These are phyloP conservation scores for Kwoniella sp. DNA, from an alignment of 768 basidiomycete genomes.

Conservation along the genomic window DNA sequence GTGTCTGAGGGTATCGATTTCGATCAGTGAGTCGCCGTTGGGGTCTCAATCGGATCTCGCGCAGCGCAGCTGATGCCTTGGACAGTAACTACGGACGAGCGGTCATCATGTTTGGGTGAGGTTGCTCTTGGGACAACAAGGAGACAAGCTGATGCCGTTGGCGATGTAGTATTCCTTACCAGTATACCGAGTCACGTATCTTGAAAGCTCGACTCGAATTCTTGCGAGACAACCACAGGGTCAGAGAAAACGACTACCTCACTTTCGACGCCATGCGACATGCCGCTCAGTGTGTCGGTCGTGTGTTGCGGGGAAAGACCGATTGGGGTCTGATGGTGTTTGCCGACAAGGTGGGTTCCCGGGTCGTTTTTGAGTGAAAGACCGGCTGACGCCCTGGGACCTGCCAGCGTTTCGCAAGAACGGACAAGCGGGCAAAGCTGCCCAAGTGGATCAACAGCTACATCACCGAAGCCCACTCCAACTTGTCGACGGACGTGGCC, in stretches of 20 bases:
- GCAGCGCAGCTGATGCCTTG: not conserved
- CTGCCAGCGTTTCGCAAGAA: conserved; percentile 44
- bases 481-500: conserved; percentile 97
- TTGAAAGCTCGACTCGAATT: conserved; percentile 95
- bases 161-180: conserved; percentile 73
- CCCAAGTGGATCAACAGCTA: conserved; percentile 99
- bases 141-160: conserved; percentile 6
- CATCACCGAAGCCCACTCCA: conserved; percentile 96
- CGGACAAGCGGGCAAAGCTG: conserved; percentile 70
- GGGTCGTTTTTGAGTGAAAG: not conserved
- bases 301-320: conserved; percentile 94
- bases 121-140: conserved; percentile 14
- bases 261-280: conserved; percentile 99
- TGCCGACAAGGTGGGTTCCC: conserved; percentile 76
- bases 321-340: conserved; percentile 99
- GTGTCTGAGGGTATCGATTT: conserved; percentile 99
- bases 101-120: conserved; percentile 98
- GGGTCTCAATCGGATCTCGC: too few species aligned
- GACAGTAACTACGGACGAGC: conserved; percentile 84
- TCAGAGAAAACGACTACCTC: conserved; percentile 95
- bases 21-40: conserved; percentile 61
- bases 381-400: not conserved
- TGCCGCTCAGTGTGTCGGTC: conserved; percentile 97
- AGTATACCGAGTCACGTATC: conserved; percentile 97
- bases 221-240: conserved; percentile 94